These are phyloP conservation scores for Bocquillonia castaneifolia DNA, from an alignment of 441 rosid genomes.

Conservation along the genomic window DNA sequence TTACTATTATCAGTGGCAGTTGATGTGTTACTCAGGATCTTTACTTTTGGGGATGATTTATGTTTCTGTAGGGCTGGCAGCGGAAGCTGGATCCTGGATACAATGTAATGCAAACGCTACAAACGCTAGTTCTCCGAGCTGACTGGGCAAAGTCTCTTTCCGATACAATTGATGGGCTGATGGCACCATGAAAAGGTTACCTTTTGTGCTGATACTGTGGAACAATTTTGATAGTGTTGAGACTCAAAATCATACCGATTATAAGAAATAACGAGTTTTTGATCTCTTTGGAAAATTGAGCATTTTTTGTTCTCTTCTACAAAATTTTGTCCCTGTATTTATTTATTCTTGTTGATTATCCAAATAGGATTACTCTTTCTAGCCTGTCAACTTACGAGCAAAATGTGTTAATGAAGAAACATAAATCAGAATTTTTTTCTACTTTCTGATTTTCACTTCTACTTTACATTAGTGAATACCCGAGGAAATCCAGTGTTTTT, in stretches of 20 bases:
- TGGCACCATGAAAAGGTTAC: constrained; percentile 65
- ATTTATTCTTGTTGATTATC: constrained; percentile 13
- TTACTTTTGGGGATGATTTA: constrained; percentile 2
- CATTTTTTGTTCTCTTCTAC: background rate
- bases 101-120: constrained; percentile 89
- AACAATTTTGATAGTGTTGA: constrained; percentile 42
- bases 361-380: background rate
- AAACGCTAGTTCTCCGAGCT: constrained; percentile 74
- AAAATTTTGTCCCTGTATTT: constrained; percentile 25
- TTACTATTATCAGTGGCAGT: background rate
- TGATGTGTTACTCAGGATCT: constrained; percentile 5
- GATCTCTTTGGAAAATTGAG: constrained; percentile 10
- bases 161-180: constrained; percentile 89
- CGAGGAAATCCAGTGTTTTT: background rate
- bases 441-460: too few relatives aligned
- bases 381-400: constrained; percentile 16
- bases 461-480: background rate
- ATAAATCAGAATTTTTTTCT: too few relatives aligned
- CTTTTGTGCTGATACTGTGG: constrained; percentile 17
- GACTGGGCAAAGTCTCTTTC: constrained; percentile 99
- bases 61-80: constrained; percentile 83
- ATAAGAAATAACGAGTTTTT: constrained; percentile 28
- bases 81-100: constrained; percentile 92
- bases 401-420: constrained; percentile 1
- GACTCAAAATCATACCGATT: constrained; percentile 26